A percentile compares a stretch with the other conserved stretches of the same genome.
These are phyloP conservation scores for Sporothrix curviconia DNA, from an alignment of 2,329 filamentous ascomycete genomes.

Conservation along the genomic window DNA sequence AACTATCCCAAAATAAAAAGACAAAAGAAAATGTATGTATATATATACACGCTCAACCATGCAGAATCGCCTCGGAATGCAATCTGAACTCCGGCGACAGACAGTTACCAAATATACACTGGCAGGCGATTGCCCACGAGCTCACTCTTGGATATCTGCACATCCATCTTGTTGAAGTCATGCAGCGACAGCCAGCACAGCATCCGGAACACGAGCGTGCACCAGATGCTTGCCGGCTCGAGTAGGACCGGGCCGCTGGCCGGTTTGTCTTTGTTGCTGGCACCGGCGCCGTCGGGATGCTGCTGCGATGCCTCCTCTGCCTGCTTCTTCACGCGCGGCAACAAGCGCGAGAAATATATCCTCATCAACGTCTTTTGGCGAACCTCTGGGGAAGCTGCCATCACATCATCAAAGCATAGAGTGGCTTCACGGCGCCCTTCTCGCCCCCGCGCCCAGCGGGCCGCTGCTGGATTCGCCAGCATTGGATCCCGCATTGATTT, in stretches of 20 bases:
- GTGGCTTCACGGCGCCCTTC: not conserved
- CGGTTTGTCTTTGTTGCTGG: slow-evolving; percentile 17
- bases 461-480: not conserved
- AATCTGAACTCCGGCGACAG: too few relatives aligned
- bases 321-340: slow-evolving; percentile 32
- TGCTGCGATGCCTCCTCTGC: slow-evolving; percentile 23
- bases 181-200: slow-evolving; percentile 53
- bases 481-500: too few relatives aligned
- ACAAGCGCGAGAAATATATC: slow-evolving; percentile 44
- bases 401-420: slow-evolving; percentile 43
- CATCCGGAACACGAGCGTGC: slow-evolving; percentile 50
- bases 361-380: slow-evolving; percentile 45
- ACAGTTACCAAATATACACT: slow-evolving; percentile 42
- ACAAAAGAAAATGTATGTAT: too few relatives aligned
- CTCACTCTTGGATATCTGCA: slow-evolving; percentile 47
- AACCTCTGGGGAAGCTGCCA: slow-evolving; percentile 40
- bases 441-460: not conserved
- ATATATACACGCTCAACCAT: too few relatives aligned
- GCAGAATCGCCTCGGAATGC: too few relatives aligned
- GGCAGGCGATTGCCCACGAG: slow-evolving; percentile 48
- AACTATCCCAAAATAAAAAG: too few relatives aligned
- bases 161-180: slow-evolving; percentile 49
- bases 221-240: slow-evolving; percentile 42
- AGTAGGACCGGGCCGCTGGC: slow-evolving; percentile 18
- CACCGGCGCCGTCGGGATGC: not conserved